Percentiles rank a stretch among this genome's conserved stretches.
Evolutionary conservation across 140 eudicot species (phyloP).

Genomic region (Stevia rebaudiana): DNA sequence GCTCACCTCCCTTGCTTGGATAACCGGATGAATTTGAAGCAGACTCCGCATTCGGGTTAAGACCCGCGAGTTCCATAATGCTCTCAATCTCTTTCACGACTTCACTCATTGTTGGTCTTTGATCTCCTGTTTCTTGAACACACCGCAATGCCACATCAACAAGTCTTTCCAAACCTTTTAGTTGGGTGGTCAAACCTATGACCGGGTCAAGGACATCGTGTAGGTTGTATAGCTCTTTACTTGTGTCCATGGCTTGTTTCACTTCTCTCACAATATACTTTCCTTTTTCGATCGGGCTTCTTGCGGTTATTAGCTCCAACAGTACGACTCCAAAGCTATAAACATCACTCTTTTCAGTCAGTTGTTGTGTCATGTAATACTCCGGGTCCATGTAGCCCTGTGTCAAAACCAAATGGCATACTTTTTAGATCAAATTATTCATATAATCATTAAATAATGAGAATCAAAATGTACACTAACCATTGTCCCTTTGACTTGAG

Average conservation of each 20-base stretch:
- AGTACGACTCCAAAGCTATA: conserved; percentile 68
- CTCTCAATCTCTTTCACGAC: conserved; percentile 60
- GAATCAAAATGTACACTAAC: conserved; percentile 35
- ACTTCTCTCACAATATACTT: conserved; percentile 56
- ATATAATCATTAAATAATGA: neutral
- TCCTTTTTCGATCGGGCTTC: conserved; percentile 56
- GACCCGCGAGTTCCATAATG: conserved; percentile 50
- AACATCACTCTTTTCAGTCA: conserved; percentile 67
- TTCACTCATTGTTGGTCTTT: conserved; percentile 60
- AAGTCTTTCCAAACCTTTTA: conserved; percentile 44
- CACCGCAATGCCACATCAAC: conserved; percentile 52
- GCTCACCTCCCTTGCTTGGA: conserved; percentile 25
- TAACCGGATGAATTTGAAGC: conserved; percentile 32
- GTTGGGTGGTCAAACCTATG: conserved; percentile 31
- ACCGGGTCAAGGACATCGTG: conserved; percentile 50
- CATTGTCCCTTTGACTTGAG: conserved; percentile 97
- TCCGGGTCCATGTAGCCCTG: conserved; percentile 80
- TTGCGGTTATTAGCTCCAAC: conserved; percentile 59
- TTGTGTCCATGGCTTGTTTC: conserved; percentile 45
- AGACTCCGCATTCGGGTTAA: conserved; percentile 38
- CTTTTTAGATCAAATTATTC: neutral
- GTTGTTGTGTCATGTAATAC: conserved; percentile 61
- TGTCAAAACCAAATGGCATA: neutral
- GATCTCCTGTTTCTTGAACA: conserved; percentile 42
- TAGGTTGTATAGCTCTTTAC: conserved; percentile 39